Base-by-base conservation (phyloP, 768 basidiomycete species). In the Pleurotus giganteus region DNA sequence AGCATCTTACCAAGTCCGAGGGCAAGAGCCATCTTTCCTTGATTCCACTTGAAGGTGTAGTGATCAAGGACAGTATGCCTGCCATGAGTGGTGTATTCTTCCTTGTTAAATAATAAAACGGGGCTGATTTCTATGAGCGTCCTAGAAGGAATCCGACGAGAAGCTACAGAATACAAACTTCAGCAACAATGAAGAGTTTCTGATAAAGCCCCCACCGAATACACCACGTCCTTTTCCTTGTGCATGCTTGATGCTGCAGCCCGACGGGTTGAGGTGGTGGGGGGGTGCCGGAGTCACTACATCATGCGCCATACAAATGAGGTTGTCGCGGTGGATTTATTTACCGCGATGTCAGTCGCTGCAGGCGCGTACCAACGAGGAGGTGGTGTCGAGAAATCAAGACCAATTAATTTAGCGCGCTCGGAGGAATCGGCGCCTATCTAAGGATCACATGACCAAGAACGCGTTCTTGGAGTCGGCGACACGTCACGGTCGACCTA, bases 61-160 rank as follows among this genome's bases (percentile, higher is more conserved):
- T 86, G 82, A 61, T 92, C 84, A 8, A 92, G 71, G 0, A 85
- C 66, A 0, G 88, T 92, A 58, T 85, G 66, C 54, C 60, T 74
- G 47, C 74, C 83, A 69, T 90, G 79, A 4, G 66, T 64, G 42
- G 80, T 74, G 61, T 93, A 94, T 70, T 94, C 91, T 23, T 82
- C 75, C 54, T 78, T 76, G 4, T 73, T 66, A 63, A 95, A 82
- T 9, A 96, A 72, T n/a, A 96, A 71, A 17, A 92, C 90, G 2
- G 95, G 94, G 58, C 88, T 89, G 60, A 85, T 81, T 68, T 97
- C 95, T 57, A 98, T 66, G n/a, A 88, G 60, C 0, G 87, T 86
- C 11, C 81, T 75, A 9, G 77, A 69, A 17, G 85, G 75, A 57
- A 94, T 84, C 28, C 59, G 59, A 15, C 71, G 70, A 6, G 79